Percentiles rank a stretch among this genome's conserved stretches.
These are phyloP conservation scores for Fusarium tjaetaba DNA, from an alignment of 2,329 filamentous ascomycete species.

Conservation along the genomic window DNA sequence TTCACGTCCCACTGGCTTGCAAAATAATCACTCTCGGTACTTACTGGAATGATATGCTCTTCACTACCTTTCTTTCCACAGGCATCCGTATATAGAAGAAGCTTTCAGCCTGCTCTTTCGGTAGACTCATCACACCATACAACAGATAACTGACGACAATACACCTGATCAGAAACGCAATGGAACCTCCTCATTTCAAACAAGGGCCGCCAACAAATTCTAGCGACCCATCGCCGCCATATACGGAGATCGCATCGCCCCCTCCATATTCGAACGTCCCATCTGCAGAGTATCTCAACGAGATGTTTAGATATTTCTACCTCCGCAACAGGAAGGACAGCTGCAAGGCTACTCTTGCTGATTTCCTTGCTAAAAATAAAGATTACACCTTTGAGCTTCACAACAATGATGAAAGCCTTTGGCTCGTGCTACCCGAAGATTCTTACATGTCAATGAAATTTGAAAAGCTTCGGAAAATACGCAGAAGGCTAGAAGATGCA, in stretches of 20 bases:
- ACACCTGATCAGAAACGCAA: neutral
- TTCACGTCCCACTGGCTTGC: fast-evolving
- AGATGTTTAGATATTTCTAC: neutral
- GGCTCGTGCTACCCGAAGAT: too few relatives aligned
- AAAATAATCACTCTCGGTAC: neutral
- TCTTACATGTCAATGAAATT: too few relatives aligned
- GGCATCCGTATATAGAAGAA: neutral
- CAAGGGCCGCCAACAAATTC: fast-evolving
- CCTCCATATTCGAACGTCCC: fast-evolving
- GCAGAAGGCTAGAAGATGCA: too few relatives aligned
- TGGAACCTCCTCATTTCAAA: fast-evolving
- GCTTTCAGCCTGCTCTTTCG: neutral
- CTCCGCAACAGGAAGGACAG: fast-evolving
- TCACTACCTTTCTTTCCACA: neutral
- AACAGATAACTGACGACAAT: neutral
- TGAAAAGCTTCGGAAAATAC: too few relatives aligned
- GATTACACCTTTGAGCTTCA: too few relatives aligned
- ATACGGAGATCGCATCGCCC: fast-evolving
- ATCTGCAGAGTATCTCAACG: neutral
- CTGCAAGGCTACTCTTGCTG: fast-evolving
- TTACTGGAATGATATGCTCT: too few relatives aligned
- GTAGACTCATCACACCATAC: neutral
- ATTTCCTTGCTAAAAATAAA: too few relatives aligned
- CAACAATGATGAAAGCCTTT: too few relatives aligned
- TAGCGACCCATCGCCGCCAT: fast-evolving